Evolutionary conservation across 2,329 filamentous ascomycete species (phyloP).

Genomic region (Xylariaceae sp.): DNA sequence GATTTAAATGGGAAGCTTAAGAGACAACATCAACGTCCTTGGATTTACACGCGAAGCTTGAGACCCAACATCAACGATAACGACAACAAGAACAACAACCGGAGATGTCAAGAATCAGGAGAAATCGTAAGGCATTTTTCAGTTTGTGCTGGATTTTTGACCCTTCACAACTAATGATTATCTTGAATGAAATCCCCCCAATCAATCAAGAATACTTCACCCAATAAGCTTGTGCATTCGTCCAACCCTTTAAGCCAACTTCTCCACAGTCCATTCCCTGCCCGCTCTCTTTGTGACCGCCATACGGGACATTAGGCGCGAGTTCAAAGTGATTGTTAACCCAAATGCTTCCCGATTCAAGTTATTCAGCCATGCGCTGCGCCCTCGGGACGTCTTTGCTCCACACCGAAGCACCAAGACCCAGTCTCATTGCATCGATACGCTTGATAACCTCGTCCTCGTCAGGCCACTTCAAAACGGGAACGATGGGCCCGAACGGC

Average conservation of each 20-base stretch:
- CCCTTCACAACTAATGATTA: too few species aligned
- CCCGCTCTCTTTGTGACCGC: conserved; percentile 49
- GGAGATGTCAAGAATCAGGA: too few species aligned
- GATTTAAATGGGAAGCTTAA: too few species aligned
- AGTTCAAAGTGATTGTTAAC: conserved; percentile 44
- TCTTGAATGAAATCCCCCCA: too few species aligned
- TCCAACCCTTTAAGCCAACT: conserved; percentile 34
- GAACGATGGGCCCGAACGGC: conserved; percentile 35
- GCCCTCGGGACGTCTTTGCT: conserved; percentile 43
- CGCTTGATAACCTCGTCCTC: conserved; percentile 41
- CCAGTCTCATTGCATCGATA: conserved; percentile 45
- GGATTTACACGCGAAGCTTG: too few species aligned
- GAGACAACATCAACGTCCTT: too few species aligned
- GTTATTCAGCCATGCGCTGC: conserved; percentile 39
- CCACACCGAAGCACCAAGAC: conserved; percentile 52
- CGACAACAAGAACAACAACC: too few species aligned
- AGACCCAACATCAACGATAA: too few species aligned
- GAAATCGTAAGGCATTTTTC: too few species aligned
- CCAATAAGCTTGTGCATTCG: conserved; percentile 22
- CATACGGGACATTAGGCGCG: conserved; percentile 38
- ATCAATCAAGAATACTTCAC: background rate
- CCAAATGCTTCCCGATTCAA: conserved; percentile 54
- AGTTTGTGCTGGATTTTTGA: too few species aligned
- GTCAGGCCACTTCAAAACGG: conserved; percentile 38
- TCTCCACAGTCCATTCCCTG: conserved; percentile 44